Conservation (phyloP, 306 rosid species). For the Corylus heterophylla region DNA sequence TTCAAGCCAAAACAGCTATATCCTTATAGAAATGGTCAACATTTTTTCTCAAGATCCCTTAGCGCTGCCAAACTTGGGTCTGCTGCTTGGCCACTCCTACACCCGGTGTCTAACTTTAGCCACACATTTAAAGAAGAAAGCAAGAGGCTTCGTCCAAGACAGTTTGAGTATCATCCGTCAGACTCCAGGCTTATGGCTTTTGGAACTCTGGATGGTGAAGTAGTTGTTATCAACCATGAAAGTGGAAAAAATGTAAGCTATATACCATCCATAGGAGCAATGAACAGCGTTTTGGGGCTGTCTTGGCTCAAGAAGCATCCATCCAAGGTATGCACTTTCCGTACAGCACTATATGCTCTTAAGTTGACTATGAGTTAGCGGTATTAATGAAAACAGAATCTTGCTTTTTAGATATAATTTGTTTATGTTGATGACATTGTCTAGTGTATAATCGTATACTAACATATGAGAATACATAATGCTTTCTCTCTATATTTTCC, state of each 20-base stretch:
- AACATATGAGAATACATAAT: neutral
- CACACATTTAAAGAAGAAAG: conserved; percentile 46
- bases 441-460: neutral
- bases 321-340: conserved; percentile 60
- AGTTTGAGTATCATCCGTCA: conserved; percentile 83
- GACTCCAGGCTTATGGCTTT: conserved; percentile 73
- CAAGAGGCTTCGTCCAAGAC: conserved; percentile 72
- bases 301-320: conserved; percentile 89
- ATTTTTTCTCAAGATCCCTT: conserved; percentile 62
- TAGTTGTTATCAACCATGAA: conserved; percentile 76
- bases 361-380: neutral
- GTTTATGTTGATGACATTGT: neutral
- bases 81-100: conserved; percentile 73
- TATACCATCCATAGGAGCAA: conserved; percentile 76
- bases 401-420: neutral
- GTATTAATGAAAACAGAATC: neutral
- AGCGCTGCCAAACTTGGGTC: conserved; percentile 77
- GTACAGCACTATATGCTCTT: neutral
- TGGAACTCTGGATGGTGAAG: conserved; percentile 90
- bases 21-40: conserved; percentile 48
- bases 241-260: conserved; percentile 58
- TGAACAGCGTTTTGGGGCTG: conserved; percentile 79
- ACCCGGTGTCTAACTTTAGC: conserved; percentile 53
- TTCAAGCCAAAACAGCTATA: conserved; percentile 36
- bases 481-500: neutral